Evolutionary conservation across 768 basidiomycete genomes (phyloP).

Genomic region (Pleurotus citrinopileatus): DNA sequence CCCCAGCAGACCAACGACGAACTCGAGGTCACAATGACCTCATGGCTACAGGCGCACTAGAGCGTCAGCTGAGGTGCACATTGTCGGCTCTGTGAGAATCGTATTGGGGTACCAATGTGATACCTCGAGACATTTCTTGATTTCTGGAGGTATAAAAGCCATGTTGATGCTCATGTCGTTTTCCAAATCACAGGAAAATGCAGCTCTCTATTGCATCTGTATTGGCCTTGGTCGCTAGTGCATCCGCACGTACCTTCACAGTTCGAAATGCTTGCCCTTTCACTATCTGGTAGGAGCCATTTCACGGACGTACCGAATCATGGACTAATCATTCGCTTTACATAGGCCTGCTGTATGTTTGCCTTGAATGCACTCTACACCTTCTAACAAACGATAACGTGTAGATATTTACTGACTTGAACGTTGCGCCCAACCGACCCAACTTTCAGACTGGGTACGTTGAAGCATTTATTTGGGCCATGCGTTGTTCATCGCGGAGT

Average conservation of each 20-base stretch:
- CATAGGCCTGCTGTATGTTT: conserved; percentile 32
- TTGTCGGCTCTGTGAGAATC: neutral
- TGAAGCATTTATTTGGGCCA: neutral
- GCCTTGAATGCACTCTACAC: neutral
- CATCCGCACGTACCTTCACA: conserved; percentile 37
- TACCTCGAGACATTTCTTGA: neutral
- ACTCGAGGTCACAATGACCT: conserved; percentile 1
- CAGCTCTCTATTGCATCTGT: conserved; percentile 7
- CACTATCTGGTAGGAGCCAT: conserved; percentile 39
- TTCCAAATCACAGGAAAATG: neutral
- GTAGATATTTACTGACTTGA: conserved; percentile 60
- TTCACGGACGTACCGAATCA: neutral
- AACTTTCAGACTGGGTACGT: conserved; percentile 41
- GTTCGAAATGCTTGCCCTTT: conserved; percentile 45
- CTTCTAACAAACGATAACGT: neutral
- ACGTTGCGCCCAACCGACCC: conserved; percentile 46
- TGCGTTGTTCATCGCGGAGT: neutral
- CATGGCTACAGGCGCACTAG: neutral
- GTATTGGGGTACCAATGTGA: neutral
- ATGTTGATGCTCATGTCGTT: neutral
- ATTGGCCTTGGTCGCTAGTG: conserved; percentile 21
- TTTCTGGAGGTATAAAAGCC: conserved; percentile 7
- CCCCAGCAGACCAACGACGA: neutral
- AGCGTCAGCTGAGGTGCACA: neutral
- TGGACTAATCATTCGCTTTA: neutral